phyloP scores from a whole-genome alignment of 1,139 yeast genomes.

The Yamadazyma diddensiae region DNA sequence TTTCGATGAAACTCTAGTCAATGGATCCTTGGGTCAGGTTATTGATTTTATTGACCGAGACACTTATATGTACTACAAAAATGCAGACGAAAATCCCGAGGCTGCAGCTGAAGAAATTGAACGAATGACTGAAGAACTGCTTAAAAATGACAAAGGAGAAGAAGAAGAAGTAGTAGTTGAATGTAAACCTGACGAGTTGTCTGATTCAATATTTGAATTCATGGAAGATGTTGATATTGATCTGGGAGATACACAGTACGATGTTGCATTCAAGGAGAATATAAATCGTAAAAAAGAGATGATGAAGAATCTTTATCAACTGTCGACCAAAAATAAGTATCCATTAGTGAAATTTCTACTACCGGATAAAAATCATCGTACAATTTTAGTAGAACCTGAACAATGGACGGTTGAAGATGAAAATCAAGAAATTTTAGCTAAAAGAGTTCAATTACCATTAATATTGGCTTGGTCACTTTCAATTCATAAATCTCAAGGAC shows the following conservation, averaged over 20 bases:
- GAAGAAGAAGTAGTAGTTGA: slow-evolving; percentile 7
- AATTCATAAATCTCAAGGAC: slow-evolving; percentile 96
- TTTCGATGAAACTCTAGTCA: slow-evolving; percentile 80
- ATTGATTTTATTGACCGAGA: slow-evolving; percentile 39
- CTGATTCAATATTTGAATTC: slow-evolving; percentile 26
- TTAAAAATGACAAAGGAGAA: slow-evolving; percentile 6
- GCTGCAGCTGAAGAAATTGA: slow-evolving; percentile 17
- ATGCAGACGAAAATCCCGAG: slow-evolving; percentile 20
- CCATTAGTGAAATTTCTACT: slow-evolving; percentile 78
- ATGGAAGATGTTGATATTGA: slow-evolving; percentile 11
- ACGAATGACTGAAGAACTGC: slow-evolving; percentile 4
- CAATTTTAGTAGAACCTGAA: slow-evolving; percentile 51
- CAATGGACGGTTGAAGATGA: slow-evolving; percentile 44
- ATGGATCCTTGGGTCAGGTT: slow-evolving; percentile 89
- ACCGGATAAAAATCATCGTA: slow-evolving; percentile 69
- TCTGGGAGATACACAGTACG: slow-evolving; percentile 6
- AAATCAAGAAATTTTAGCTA: slow-evolving; percentile 25
- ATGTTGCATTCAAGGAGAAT: slow-evolving; percentile 12
- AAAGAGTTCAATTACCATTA: slow-evolving; percentile 65
- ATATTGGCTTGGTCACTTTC: slow-evolving; percentile 94
- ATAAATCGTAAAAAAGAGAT: slow-evolving; percentile 20
- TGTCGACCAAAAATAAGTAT: slow-evolving; percentile 33
- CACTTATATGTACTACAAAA: slow-evolving; percentile 28
- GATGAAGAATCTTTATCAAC: slow-evolving; percentile 15
- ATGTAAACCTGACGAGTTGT: slow-evolving; percentile 8